Base-by-base conservation (phyloP, 352 stramenopile genomes). In the Plasmopara viticola region DNA sequence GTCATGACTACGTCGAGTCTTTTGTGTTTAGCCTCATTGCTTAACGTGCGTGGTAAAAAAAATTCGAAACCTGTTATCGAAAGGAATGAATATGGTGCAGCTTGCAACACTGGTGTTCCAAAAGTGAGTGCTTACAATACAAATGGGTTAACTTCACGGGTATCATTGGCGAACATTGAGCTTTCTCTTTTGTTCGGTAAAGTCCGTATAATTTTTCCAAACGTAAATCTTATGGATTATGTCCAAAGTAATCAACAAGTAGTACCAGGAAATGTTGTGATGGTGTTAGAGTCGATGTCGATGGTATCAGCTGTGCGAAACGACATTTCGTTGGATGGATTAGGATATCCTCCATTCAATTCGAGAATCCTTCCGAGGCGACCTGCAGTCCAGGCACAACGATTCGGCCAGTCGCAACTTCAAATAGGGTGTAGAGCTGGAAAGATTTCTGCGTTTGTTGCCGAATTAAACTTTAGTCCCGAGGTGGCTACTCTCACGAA, bases 331-430 rank as follows among this genome's bases (percentile, higher is more conserved):
- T 20, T 91, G 17, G 76, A 90, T 51, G 74, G 81, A 40, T 64
- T 91, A 13, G 71, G 76, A 20, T 90, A 89, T 38, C 79, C 81
- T 53, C 78, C 78, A 34, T 91, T 91, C 43, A 89, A 89, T 58
- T 64, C 72, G n/a, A 70, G 74, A 5, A 59, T 85, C 28, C 56
- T 88, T 5, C 79, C 77, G 34, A 77, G 70, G n/a, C 63, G 66
- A 15, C 61, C 67, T 47, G 70, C 56, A 18, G 49, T 64, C 37
- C 70, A 80, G 56, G 61, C 74, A 6, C 68, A 85, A 41, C 62
- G 66, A 39, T 71, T 77, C 50, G 78, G 62, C 5, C 73, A 81
- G 10, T 62, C 51, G 2, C 58, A 64, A 17, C 53, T 69, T 66
- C 55, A 62, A 39, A 53, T 84, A 20, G 72, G 64, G 7, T 73